Base-by-base conservation (phyloP, 116 monocot species). In the Papilionanthe hybrid region DNA sequence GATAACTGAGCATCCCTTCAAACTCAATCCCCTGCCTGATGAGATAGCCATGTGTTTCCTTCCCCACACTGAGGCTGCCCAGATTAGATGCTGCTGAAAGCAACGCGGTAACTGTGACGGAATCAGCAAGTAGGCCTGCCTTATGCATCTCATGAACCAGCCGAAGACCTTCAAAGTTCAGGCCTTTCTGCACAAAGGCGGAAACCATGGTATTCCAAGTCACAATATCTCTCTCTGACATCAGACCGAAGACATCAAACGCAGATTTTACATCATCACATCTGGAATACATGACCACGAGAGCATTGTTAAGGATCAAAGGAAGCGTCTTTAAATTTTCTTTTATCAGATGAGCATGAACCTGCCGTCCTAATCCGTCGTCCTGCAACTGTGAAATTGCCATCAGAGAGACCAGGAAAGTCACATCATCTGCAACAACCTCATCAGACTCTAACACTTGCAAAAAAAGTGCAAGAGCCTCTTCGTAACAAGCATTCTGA, bases 151-250 rank as follows among this genome's bases (percentile, higher is more conserved):
- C 86, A 69, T 81, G 86, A 32, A 86, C 87, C 29, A 99, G 82
- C 63, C 89, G 22, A 43, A 99, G 47, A 3, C 91, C 95, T 87
- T 99, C 95, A 32, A 78, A 81, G 81, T 99, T 80, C 45, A 87
- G 76, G 18, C 78, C 88, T 74, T 95, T 95, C 89, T 99, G 99
- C 73, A 99, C 90, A 75, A 95, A 84, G 49, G 88, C 76, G 22
- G 93, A 89, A 42, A 95, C 74, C 95, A 99, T 93, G 67, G 99
- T 99, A 76, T 99, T 99, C 99, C 99, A 99, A 42, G 91, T 88
- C 74, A 99, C 88, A 13, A 88, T 58, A 82, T 99, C 99, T 85
- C 85, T 90, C 84, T 90, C 80, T 1, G 69, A 42, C 89, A 92
- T 93, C 76, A 79, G 85, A 65, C 83, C 67, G 77, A 99, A 99